Evolutionary conservation across 164 flowering plant genomes (phyloP), one percentile per base, ranked within the genome.

Genomic region (Macadamia tetraphylla): DNA sequence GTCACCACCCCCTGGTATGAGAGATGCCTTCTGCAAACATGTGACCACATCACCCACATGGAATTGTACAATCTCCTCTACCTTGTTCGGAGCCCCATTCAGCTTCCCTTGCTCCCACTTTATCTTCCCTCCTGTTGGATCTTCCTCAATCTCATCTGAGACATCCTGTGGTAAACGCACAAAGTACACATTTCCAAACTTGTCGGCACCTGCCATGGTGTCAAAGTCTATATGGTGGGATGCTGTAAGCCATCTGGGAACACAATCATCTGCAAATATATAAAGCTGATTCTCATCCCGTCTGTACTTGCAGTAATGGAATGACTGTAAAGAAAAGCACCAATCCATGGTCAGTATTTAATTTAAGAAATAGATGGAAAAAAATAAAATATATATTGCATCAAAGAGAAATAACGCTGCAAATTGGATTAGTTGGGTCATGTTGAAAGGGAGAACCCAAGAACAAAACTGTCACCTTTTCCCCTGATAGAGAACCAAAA

Each of bases 91-190:
- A 40, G 99, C 99, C 13, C 99, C 99, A 80, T 95, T 92, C 53
- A 95, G 84, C 82, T 83, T 95, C 59, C 99, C 98, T 75, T 95
- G 99, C 74, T 95, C 99, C 99, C 99, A 92, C 71, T 95, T 95
- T 64, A 95, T 95, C 82, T 87, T 95, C 51, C 99, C 99, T 74
- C 99, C 99, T 48, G 99, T 95, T 65, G 99, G 99, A 76, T 95
- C 98, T 78, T 95, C 99, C 75, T 95, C 99, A 32, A 95, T 86
- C 87, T 95, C 99, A 76, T 95, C 99, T 0, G 99, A 92, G 23
- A 95, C 88, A 79, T 95, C 99, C 73, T 95, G 99, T 9, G 97
- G 85, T 61, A 95, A 73, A 23, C 97, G 84, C 57, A 89, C 96
- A 81, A 95, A 95, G 77, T 89, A 95, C 31, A 95, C 64, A 73